These are phyloP conservation scores for Mortierella hygrophila DNA, from an alignment of 192 early-diverging fungal species.

Conservation along the genomic window DNA sequence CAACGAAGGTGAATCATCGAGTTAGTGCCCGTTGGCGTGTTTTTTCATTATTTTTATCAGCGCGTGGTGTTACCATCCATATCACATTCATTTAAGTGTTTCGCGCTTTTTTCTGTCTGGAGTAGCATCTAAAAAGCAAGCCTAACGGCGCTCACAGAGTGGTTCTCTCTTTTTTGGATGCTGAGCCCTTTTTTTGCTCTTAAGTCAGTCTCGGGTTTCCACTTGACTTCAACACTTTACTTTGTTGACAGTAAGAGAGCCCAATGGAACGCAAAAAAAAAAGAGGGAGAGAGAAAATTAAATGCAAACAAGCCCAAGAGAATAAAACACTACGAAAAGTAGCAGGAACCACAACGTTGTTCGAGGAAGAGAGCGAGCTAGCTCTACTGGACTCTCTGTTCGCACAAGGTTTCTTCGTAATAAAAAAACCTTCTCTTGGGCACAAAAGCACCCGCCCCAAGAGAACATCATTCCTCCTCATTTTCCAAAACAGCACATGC, in stretches of 20 bases:
- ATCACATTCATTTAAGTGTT: not conserved
- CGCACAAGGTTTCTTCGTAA: not conserved
- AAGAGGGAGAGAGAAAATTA: not conserved
- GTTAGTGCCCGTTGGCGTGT: not conserved
- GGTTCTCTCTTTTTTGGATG: not conserved
- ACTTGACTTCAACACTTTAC: not conserved
- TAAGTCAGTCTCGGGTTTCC: not conserved
- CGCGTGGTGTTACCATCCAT: not conserved
- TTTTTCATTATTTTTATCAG: not conserved
- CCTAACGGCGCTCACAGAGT: not conserved
- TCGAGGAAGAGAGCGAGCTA: not conserved
- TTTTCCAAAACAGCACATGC: not conserved
- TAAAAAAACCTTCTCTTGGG: not conserved
- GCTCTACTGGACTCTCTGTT: not conserved
- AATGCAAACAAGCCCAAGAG: not conserved
- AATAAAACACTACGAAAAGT: not conserved
- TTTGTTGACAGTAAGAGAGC: constrained; percentile 1
- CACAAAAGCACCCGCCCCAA: not conserved
- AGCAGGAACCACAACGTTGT: not conserved
- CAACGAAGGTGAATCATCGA: not conserved
- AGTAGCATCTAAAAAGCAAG: not conserved
- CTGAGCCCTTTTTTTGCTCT: not conserved
- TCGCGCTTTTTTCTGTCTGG: not conserved
- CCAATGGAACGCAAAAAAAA: not conserved
- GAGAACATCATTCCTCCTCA: not conserved